Base-by-base conservation (phyloP, 2,329 filamentous ascomycete species). In the Stemphylium vesicarium region DNA sequence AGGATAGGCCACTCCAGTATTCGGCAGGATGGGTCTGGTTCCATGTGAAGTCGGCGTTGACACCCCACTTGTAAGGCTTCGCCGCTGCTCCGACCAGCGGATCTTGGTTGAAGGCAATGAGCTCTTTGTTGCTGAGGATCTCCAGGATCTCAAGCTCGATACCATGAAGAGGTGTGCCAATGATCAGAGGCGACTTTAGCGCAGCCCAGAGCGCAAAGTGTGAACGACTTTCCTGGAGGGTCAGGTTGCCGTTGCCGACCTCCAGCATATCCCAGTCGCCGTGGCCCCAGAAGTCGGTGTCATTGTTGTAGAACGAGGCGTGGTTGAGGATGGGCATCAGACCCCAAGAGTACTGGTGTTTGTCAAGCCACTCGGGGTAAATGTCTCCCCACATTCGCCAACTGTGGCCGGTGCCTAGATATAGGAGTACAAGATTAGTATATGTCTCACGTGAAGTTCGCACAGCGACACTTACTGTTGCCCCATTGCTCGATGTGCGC, bases 41-140 rank as follows among this genome's bases (percentile, higher is more conserved):
- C 66, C 78, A 84, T 0, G 81, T 82, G 64, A 77, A 79, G 60
- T 83, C 78, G 0, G 76, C 70, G 56, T 84, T 83, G 3, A 76
- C 70, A 1, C 82, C 82, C 79, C 79, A 81, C n/a, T 68, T 70
- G 58, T 77, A 81, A 2, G 72, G 74, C 59, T 66, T 68, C 7
- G 74, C 71, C 0, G 75, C 73, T 3, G 73, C 60, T 6, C 79
- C 80, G n/a, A 72, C 75, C 4, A 75, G 66, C n/a, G 74, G 58
- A 48, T 79, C 75, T 56, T 82, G 80, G 53, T 78, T 77, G 59
- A 81, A 80, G 0, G 71, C 73, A 22, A 81, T 70, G n/a, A 77
- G 74, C 10, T 77, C 71, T 45, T 69, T 72, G 49, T 77, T 78
- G 43, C 68, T 75, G 10, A 78, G 61, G 0, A 80, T 76, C 1